Conservation (phyloP, 164 flowering plant species). For the Macadamia integrifolia region DNA sequence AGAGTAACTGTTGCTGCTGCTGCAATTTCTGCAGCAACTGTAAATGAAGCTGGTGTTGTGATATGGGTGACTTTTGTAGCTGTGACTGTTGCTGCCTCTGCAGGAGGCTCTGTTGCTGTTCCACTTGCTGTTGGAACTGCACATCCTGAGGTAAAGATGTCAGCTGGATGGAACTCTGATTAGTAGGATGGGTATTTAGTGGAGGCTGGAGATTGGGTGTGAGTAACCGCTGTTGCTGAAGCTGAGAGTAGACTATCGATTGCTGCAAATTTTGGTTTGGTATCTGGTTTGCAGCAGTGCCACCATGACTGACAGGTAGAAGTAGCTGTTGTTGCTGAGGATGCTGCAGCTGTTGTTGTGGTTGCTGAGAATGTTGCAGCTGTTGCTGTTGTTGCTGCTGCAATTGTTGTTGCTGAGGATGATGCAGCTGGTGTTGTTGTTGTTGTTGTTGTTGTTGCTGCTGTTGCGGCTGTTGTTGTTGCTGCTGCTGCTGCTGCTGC, state of each 20-base stretch:
- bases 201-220: conserved; percentile 35
- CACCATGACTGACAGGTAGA: conserved; percentile 25
- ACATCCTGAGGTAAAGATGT: conserved; percentile 53
- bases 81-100: conserved; percentile 51
- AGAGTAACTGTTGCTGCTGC: conserved; percentile 46
- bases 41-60: conserved; percentile 66
- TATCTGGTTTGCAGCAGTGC: conserved; percentile 34
- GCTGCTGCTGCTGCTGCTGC: too few relatives aligned
- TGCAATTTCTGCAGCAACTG: conserved; percentile 73
- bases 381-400: conserved; percentile 16
- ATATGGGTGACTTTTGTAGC: conserved; percentile 42
- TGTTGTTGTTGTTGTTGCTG: conserved; percentile 22
- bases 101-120: conserved; percentile 41
- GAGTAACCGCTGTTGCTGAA: conserved; percentile 59
- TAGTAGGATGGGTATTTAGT: conserved; percentile 28
- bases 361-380: conserved; percentile 35
- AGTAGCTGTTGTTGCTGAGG: conserved; percentile 23
- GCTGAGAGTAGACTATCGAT: conserved; percentile 36
- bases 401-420: conserved; percentile 8
- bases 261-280: conserved; percentile 49
- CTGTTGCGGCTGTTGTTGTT: conserved; percentile 29
- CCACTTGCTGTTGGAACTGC: conserved; percentile 59
- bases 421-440: too few relatives aligned
- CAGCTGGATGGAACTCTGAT: conserved; percentile 33
- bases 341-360: conserved; percentile 20